Conservation (phyloP, 75 land plant genomes). For the Cryptomeria japonica region DNA sequence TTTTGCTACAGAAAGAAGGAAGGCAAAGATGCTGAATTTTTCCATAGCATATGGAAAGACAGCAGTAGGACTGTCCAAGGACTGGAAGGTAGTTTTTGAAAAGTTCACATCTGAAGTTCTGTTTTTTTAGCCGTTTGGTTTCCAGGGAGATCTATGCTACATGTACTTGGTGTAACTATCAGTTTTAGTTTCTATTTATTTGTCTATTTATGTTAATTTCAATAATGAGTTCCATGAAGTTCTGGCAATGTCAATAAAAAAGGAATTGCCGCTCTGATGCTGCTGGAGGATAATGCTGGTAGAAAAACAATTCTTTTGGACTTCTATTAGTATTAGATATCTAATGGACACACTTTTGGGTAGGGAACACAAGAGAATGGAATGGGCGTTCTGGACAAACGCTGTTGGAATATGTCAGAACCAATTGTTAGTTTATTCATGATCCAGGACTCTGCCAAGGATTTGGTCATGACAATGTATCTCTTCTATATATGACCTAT, state of each 20-base stretch:
- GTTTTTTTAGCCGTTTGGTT: not conserved
- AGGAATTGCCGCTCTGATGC: too few species aligned
- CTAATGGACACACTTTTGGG: not conserved
- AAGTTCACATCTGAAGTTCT: not conserved
- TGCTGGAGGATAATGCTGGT: too few species aligned
- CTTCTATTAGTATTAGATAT: too few species aligned
- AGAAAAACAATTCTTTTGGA: not conserved
- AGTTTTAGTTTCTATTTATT: not conserved
- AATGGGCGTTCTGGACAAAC: not conserved
- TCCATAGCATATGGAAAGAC: constrained; percentile 99
- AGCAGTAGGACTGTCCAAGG: constrained; percentile 83
- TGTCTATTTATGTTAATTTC: not conserved
- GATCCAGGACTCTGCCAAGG: too few species aligned
- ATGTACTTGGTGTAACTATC: not conserved
- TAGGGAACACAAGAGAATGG: not conserved
- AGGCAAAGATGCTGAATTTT: constrained; percentile 99
- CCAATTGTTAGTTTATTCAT: too few species aligned
- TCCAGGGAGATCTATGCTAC: not conserved
- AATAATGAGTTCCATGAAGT: too few species aligned
- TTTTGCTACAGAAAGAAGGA: constrained; percentile 91
- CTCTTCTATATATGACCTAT: too few species aligned
- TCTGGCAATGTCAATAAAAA: too few species aligned
- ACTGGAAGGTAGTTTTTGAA: constrained; percentile 80
- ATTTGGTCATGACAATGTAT: too few species aligned
- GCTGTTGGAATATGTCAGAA: too few species aligned